Evolutionary conservation across 2,329 filamentous ascomycete genomes (phyloP).

Genomic region (Karstenula rhodostoma): DNA sequence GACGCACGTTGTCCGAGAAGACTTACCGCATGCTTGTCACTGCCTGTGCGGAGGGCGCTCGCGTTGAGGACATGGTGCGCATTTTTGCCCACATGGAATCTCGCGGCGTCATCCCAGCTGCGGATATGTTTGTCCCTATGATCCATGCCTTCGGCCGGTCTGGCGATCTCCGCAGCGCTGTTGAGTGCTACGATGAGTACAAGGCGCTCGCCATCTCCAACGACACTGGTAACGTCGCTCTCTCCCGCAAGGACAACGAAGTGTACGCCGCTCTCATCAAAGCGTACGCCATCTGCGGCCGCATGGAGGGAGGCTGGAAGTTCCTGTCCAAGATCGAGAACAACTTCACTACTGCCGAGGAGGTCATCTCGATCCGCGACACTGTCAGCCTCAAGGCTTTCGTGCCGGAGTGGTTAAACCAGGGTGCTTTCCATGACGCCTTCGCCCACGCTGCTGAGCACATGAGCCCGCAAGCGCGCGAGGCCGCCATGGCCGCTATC

Average conservation of each 20-base stretch:
- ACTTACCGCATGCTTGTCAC: slow-evolving; percentile 87
- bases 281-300: slow-evolving; percentile 83
- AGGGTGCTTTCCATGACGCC: slow-evolving; percentile 75
- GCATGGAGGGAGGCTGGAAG: slow-evolving; percentile 80
- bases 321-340: slow-evolving; percentile 83
- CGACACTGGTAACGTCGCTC: slow-evolving; percentile 74
- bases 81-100: slow-evolving; percentile 92
- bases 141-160: slow-evolving; percentile 88
- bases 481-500: slow-evolving; percentile 74
- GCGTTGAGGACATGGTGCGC: slow-evolving; percentile 86
- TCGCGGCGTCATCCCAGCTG: slow-evolving; percentile 75
- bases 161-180: slow-evolving; percentile 84
- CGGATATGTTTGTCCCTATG: slow-evolving; percentile 88
- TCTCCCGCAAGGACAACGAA: slow-evolving; percentile 78
- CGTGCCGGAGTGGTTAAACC: slow-evolving; percentile 77
- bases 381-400: slow-evolving; percentile 77
- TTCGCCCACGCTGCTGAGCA: slow-evolving; percentile 73
- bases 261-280: slow-evolving; percentile 93
- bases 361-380: slow-evolving; percentile 71
- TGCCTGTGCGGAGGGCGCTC: slow-evolving; percentile 83
- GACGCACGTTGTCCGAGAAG: slow-evolving; percentile 75
- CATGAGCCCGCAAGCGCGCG: slow-evolving; percentile 66
- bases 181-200: slow-evolving; percentile 97
- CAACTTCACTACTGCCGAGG: slow-evolving; percentile 58
- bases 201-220: slow-evolving; percentile 85